These are phyloP conservation scores for Alternaria arbusti DNA, from an alignment of 2,329 filamentous ascomycete genomes.

Conservation along the genomic window DNA sequence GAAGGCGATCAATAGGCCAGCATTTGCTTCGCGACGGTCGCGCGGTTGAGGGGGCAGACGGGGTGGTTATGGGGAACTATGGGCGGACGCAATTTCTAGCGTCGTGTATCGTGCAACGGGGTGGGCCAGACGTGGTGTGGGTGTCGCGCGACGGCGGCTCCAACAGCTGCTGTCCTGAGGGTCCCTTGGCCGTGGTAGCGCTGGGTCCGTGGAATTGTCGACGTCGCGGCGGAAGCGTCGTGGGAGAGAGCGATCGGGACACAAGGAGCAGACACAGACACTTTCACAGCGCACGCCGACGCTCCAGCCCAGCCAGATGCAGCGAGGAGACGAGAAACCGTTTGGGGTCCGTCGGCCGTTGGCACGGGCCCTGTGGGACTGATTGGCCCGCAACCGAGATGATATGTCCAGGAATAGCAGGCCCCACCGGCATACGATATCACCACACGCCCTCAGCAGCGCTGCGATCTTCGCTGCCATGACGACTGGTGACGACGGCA, in stretches of 20 bases:
- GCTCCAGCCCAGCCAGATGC: slow-evolving; percentile 13
- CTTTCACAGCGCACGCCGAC: not conserved
- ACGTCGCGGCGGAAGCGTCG: slow-evolving; percentile 43
- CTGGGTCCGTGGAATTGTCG: slow-evolving; percentile 27
- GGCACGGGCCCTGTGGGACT: not conserved
- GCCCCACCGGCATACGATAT: slow-evolving; percentile 5
- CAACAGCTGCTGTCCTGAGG: slow-evolving; percentile 11
- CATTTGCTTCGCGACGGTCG: slow-evolving; percentile 35
- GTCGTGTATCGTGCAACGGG: slow-evolving; percentile 26
- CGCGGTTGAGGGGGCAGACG: slow-evolving; percentile 15
- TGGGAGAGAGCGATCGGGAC: slow-evolving; percentile 9
- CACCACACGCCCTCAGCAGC: not conserved
- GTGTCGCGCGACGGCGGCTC: slow-evolving; percentile 18
- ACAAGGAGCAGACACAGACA: slow-evolving; percentile 8
- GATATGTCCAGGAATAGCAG: slow-evolving; percentile 14
- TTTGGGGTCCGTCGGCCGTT: slow-evolving; percentile 4
- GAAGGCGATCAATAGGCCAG: slow-evolving; percentile 38
- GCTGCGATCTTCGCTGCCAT: not conserved
- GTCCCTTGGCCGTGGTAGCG: slow-evolving; percentile 13
- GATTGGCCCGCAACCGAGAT: slow-evolving; percentile 28
- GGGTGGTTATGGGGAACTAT: slow-evolving; percentile 16
- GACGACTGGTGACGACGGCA: slow-evolving; percentile 1
- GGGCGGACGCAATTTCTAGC: slow-evolving; percentile 16
- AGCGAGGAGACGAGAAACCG: slow-evolving; percentile 4
- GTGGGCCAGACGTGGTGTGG: slow-evolving; percentile 23